phyloP scores from a whole-genome alignment of 2,329 filamentous ascomycete species.

The Myriosclerotinia duriaeana region DNA sequence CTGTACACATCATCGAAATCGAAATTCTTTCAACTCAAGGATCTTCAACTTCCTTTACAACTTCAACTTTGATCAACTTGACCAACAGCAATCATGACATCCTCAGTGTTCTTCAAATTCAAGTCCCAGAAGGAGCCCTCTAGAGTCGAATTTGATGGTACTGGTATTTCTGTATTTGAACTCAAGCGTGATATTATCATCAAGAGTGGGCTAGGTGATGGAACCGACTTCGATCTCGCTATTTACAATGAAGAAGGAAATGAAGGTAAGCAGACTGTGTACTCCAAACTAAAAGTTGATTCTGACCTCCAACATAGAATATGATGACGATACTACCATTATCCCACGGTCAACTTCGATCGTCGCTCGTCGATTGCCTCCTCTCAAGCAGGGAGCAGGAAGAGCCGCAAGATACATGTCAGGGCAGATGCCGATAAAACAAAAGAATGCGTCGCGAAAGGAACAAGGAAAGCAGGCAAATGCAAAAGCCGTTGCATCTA shows the following conservation, averaged over 20 bases:
- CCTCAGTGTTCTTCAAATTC: constrained; percentile 99
- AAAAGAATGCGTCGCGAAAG: constrained; percentile 74
- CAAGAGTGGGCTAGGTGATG: constrained; percentile 90
- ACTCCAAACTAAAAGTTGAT: constrained; percentile 27
- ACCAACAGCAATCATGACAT: constrained; percentile 41
- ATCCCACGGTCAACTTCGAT: constrained; percentile 94
- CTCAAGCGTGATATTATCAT: constrained; percentile 98
- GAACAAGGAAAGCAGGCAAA: constrained; percentile 60
- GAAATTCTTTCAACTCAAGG: constrained; percentile 15
- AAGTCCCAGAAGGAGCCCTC: constrained; percentile 97
- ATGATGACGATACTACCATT: constrained; percentile 96
- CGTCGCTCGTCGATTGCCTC: constrained; percentile 81
- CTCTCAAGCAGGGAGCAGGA: constrained; percentile 80
- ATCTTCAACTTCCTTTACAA: constrained; percentile 25
- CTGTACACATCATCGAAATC: constrained; percentile 26
- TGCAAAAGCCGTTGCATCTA: constrained; percentile 54
- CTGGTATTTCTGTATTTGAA: constrained; percentile 96
- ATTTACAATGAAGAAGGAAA: constrained; percentile 91
- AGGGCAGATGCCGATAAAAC: constrained; percentile 88
- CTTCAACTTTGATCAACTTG: constrained; percentile 25
- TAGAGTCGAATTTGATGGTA: constrained; percentile 94
- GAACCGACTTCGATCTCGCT: constrained; percentile 91
- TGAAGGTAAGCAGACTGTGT: constrained; percentile 67
- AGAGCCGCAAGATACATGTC: constrained; percentile 93
- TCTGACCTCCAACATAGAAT: constrained; percentile 62